Base-by-base conservation (phyloP, 495 filamentous ascomycete species). In the Immersiella caudata region DNA sequence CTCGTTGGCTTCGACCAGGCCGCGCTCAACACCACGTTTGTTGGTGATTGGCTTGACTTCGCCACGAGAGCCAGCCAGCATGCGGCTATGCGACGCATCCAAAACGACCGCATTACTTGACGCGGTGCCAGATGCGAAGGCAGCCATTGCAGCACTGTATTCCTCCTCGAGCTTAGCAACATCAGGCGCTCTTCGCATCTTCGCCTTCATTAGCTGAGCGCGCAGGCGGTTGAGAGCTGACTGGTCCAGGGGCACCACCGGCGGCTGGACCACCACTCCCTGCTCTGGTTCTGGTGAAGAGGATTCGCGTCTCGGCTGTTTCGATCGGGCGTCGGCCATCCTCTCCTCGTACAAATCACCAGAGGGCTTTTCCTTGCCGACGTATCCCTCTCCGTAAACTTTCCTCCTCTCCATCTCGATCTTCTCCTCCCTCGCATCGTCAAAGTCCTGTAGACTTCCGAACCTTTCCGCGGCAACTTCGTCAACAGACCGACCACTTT, bases 381-480 rank as follows among this genome's bases (percentile, higher is more conserved):
- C 87, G 72, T 94, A 97, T 29, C 90, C 91, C 61, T 89, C 82
- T 0, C 96, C 96, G 72, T 98, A 99, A 52, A 88, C 86, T 62
- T 89, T 86, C 62, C 93, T 85, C 40, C 95, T 84, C 49, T 96
- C 96, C 62, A 99, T 63, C 73, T 99, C 95, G n/a, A 86, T 88
- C 79, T 97, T 90, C 74, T 99, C 96, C 74, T 99, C 95, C 62
- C 95, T 84, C 3, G 93, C 94, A 72, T 97, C 92, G 74, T 99
- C 95, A 75, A 97, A 97, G 2, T 89, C 89, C 25, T 89, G 36
- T 22, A 99, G 76, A 71, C 88, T 87, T 14, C 94, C 96, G 74
- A 90, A 97, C 60, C 91, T 83, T 70, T 96, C 89, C 26, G 89
- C 67, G 1, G 95, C 95, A 62, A 97, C 80, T 27, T 93, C 91